Conservation (phyloP, 1,139 yeast species). For the Magnusiomyces paraingens region DNA sequence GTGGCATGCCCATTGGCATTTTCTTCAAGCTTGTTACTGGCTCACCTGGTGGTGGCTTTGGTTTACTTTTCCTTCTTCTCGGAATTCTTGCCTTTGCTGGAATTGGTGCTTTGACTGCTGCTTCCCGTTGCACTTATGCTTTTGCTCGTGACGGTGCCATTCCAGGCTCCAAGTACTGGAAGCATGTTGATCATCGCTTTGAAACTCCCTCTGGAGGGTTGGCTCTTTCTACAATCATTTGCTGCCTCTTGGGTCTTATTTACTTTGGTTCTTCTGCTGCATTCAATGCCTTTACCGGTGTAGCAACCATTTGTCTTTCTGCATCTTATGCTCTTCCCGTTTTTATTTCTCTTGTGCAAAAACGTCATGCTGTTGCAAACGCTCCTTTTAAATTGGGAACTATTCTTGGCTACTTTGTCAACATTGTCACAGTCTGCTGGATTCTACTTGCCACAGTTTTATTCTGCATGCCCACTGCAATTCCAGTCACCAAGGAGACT, state of each 20-base stretch:
- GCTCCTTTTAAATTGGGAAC: constrained; percentile 15
- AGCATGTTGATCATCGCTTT: constrained; percentile 53
- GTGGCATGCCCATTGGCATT: constrained; percentile 42
- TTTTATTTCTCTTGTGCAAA: constrained; percentile 51
- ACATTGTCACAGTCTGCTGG: constrained; percentile 14
- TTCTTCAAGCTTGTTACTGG: constrained; percentile 63
- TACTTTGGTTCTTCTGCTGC: constrained; percentile 68
- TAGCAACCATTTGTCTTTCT: constrained; percentile 68
- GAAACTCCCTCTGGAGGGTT: constrained; percentile 67
- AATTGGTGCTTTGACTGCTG: constrained; percentile 49
- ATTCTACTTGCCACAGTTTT: constrained; percentile 15
- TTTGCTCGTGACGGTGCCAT: constrained; percentile 81
- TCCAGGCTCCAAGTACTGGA: constrained; percentile 60
- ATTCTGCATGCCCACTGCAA: constrained; percentile 17
- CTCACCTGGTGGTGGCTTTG: constrained; percentile 44
- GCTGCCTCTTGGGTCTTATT: constrained; percentile 53
- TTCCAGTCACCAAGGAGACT: constrained; percentile 13
- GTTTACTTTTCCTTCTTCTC: constrained; percentile 38
- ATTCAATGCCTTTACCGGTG: constrained; percentile 76
- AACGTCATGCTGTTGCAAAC: constrained; percentile 32
- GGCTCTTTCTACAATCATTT: constrained; percentile 56
- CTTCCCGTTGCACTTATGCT: constrained; percentile 74
- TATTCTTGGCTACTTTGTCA: constrained; percentile 11
- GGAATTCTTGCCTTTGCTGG: constrained; percentile 37
- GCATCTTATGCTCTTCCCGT: constrained; percentile 78